Base-by-base conservation (phyloP, 202 grass and related monocot genomes). In the Setaria viridis region DNA sequence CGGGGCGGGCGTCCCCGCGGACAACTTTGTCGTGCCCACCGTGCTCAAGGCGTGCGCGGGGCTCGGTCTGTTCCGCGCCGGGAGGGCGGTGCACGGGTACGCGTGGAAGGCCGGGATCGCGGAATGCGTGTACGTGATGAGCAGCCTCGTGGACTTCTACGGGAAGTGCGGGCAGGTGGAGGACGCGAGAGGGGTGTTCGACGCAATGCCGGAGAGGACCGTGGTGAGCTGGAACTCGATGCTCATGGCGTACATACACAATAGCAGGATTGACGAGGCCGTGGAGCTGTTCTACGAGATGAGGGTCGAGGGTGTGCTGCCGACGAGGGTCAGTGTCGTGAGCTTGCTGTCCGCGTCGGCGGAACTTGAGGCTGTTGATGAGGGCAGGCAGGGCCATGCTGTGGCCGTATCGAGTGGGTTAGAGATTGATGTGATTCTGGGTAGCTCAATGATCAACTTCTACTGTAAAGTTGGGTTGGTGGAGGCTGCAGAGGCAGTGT, bases 201-300 rank as follows among this genome's bases (percentile, higher is more conserved):
- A 95, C 29, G 89, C 76, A 87, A 95, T 95, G 82, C 82, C 64
- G 9, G 91, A 89, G 81, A 93, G 81, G 45, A 93, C 87, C 39
- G 86, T 95, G 65, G 80, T 95, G n/a, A 93, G 76, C 20, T 93
- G 89, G 93, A 95, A 93, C 83, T 87, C 93, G 17, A 95, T 98
- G 93, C 71, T 98, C 54, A 92, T 95, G 58, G 80, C 63, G 41
- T 95, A 92, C 69, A 83, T 89, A 43, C 71, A 86, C 46, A 91
- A 93, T 62, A 85, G 95, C 6, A 78, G 81, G 63, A 77, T 91
- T 35, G 74, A 88, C 15, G 85, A 95, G 79, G 91, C 83, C 9
- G 66, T 89, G 11, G 71, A 80, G 0, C 55, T 93, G 82, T 92
- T 93, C 50, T 84, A 87, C 55, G 76, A 85, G 47, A 93, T 98